phyloP scores from a whole-genome alignment of 176 grass and related monocot genomes.

The Avena atlantica region DNA sequence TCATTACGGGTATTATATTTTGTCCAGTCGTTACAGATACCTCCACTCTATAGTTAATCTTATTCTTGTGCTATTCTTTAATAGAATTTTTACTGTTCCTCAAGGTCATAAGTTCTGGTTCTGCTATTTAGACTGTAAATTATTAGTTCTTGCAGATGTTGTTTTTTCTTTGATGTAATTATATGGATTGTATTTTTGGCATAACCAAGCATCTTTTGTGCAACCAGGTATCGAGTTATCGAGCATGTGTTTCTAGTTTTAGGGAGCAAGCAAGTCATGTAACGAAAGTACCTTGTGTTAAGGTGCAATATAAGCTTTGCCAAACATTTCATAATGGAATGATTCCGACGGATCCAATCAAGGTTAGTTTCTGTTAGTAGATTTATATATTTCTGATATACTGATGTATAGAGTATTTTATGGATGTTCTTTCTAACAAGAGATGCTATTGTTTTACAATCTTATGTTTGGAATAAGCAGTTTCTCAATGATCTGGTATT shows the following conservation, averaged over 20 bases:
- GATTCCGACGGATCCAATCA: slow-evolving; percentile 68
- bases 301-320: slow-evolving; percentile 79
- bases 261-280: slow-evolving; percentile 85
- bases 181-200: background rate
- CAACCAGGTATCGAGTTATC: slow-evolving; percentile 81
- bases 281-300: slow-evolving; percentile 61
- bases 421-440: background rate
- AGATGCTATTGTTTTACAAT: background rate
- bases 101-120: slow-evolving; percentile 17
- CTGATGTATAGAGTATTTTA: slow-evolving; percentile 19
- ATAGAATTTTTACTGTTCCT: slow-evolving; percentile 26
- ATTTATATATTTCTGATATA: slow-evolving; percentile 5
- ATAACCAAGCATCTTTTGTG: slow-evolving; percentile 6
- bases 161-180: background rate
- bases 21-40: background rate
- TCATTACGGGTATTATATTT: background rate
- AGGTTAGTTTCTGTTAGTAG: slow-evolving; percentile 58
- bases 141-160: background rate
- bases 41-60: slow-evolving; percentile 14
- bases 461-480: slow-evolving; percentile 6
- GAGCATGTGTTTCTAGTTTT: slow-evolving; percentile 89
- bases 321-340: slow-evolving; percentile 68
- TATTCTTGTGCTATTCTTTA: background rate
- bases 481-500: slow-evolving; percentile 11
- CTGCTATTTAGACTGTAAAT: slow-evolving; percentile 10